Percentiles rank a stretch among this genome's conserved stretches.
Conservation (phyloP, 2,329 filamentous ascomycete species). For the Talaromyces sp. region DNA sequence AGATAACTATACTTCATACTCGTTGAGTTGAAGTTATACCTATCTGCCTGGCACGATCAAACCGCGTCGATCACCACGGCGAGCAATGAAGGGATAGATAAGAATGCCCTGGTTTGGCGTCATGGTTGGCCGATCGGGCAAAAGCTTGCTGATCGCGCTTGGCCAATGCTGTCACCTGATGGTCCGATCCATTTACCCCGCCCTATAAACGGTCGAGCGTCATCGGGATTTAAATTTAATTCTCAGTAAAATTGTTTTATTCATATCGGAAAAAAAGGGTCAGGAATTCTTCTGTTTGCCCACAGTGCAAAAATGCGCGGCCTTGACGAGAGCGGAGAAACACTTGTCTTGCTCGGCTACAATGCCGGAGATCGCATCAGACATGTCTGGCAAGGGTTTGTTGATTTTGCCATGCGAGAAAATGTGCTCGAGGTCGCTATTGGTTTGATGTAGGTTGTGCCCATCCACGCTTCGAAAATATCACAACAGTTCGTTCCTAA, state of each 20-base stretch:
- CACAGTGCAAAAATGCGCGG: slow-evolving; percentile 19
- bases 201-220: neutral
- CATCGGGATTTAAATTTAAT: neutral
- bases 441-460: slow-evolving; percentile 59
- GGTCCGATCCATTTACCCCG: neutral
- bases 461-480: slow-evolving; percentile 5
- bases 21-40: neutral
- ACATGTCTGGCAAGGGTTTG: slow-evolving; percentile 58
- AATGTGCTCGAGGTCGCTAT: slow-evolving; percentile 73
- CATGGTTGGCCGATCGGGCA: neutral
- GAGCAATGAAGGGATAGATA: neutral
- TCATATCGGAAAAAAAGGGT: neutral
- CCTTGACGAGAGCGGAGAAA: slow-evolving; percentile 24
- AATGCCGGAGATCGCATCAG: slow-evolving; percentile 41
- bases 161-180: neutral
- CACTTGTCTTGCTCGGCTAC: slow-evolving; percentile 33
- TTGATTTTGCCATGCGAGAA: slow-evolving; percentile 68
- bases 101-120: neutral
- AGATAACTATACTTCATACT: neutral
- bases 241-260: too few species aligned
- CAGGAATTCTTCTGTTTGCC: neutral
- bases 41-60: neutral
- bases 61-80: neutral
- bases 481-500: neutral
- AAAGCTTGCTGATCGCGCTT: neutral